Conservation (phyloP, 2,329 filamentous ascomycete species). For the Trichophyton simii region DNA sequence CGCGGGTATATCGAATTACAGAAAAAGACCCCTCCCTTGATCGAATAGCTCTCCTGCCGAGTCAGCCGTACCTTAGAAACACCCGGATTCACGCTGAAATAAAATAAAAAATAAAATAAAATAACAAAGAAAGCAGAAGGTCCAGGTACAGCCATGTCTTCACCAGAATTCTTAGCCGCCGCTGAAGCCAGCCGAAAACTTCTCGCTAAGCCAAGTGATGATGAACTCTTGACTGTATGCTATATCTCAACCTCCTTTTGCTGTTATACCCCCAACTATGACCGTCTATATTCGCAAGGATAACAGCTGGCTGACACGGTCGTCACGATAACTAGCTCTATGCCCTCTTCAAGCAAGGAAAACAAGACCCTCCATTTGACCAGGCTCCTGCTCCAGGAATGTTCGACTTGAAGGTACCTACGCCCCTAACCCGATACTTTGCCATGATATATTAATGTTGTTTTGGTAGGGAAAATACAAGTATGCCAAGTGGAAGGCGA, state of each 20-base stretch:
- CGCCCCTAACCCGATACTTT: not conserved
- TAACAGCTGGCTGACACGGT: not conserved
- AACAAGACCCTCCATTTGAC: slow-evolving; percentile 20
- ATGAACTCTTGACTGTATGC: slow-evolving; percentile 25
- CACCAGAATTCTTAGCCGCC: slow-evolving; percentile 21
- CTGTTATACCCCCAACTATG: not conserved
- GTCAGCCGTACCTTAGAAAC: not conserved
- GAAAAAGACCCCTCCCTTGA: not conserved
- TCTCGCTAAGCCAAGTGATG: slow-evolving; percentile 24
- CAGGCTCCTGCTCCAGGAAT: slow-evolving; percentile 23
- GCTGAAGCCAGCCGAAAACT: slow-evolving; percentile 24
- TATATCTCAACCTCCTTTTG: not conserved
- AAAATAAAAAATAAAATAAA: too few relatives aligned
- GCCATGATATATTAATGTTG: not conserved
- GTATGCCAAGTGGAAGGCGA: slow-evolving; percentile 61
- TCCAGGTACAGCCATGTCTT: not conserved
- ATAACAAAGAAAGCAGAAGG: not conserved
- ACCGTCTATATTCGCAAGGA: too few relatives aligned
- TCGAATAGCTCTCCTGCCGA: not conserved
- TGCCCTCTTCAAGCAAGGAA: slow-evolving; percentile 29
- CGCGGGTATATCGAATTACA: not conserved
- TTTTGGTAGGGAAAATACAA: slow-evolving; percentile 61
- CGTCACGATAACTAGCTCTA: slow-evolving; percentile 21
- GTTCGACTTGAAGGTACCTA: slow-evolving; percentile 29
- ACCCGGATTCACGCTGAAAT: not conserved